Base-by-base conservation (phyloP, 148 eudicot genomes). In the Talinum fruticosum region DNA sequence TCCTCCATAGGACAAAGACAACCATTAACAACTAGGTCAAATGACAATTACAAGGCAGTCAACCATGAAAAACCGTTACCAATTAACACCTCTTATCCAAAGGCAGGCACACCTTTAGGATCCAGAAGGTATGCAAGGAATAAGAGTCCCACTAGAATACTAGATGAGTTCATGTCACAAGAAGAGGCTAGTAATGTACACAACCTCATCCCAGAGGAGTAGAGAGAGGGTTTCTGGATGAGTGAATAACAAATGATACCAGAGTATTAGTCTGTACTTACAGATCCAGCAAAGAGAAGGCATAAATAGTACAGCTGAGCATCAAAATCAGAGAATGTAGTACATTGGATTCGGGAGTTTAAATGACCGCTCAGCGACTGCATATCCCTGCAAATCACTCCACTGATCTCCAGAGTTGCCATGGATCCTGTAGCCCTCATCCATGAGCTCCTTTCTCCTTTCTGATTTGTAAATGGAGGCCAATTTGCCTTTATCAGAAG, bases 341-440 rank as follows among this genome's bases (percentile, higher is more conserved):
- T 92, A 92, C 91, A 95, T 75, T 16, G 94, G 94, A 81, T 95
- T 95, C 14, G 97, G 97, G 29, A 95, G 88, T 72, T 95, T 95
- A 76, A 95, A 95, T 15, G 99, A 95, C 51, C 97, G 78, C n/a
- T 28, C 51, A 2, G 91, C 97, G 0, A 79, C 80, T 54, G 96
- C 93, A 74, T 75, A 89, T 28, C 99, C 97, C 23, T 69, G 71
- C 87, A 91, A 84, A 79, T 95, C 99, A 69, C 97, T 95, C 97
- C 97, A 95, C 66, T 95, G 97, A 86, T 95, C 96, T 34, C 97
- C 99, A 1, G 93, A 91, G 88, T 82, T 88, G n/a, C 94, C 97
- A 38, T 83, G 89, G 61, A 92, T 89, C 30, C 74, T 82, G 79
- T 89, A 92, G 38, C 97, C 96, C 82, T 83, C 89, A 7, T 86